Conservation (phyloP, 2,329 filamentous ascomycete species). For the Aspergillus phoenicis region DNA sequence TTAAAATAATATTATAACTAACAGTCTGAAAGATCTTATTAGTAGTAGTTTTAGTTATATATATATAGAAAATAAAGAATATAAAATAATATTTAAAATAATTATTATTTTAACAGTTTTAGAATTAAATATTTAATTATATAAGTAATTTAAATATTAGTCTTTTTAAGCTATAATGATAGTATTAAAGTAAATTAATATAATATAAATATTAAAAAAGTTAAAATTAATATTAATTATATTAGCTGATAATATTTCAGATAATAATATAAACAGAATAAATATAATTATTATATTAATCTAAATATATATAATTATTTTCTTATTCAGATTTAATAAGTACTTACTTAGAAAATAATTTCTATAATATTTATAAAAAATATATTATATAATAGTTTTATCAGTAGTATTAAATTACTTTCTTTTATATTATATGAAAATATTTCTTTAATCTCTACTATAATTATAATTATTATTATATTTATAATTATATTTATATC, state of each 20-base stretch:
- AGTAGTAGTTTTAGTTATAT: too few species aligned
- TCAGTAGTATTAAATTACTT: background rate
- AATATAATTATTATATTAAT: background rate
- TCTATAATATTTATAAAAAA: too few species aligned
- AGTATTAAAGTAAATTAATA: background rate
- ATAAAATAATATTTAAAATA: too few species aligned
- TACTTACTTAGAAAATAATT: background rate
- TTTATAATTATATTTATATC: too few species aligned
- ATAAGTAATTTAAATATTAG: too few species aligned
- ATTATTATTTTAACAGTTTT: too few species aligned
- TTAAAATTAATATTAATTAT: background rate
- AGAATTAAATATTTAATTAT: too few species aligned
- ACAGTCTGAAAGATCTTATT: too few species aligned
- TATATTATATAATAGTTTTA: background rate
- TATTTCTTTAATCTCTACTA: background rate
- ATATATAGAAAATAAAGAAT: too few species aligned
- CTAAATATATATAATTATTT: background rate
- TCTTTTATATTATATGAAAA: background rate
- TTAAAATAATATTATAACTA: too few species aligned
- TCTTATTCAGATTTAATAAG: background rate
- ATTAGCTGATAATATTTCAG: background rate
- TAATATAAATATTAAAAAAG: background rate
- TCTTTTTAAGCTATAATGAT: too few species aligned
- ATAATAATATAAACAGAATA: background rate
- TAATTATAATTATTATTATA: background rate